These are phyloP conservation scores for Suillus luteus DNA, from an alignment of 768 basidiomycete genomes.

Conservation along the genomic window DNA sequence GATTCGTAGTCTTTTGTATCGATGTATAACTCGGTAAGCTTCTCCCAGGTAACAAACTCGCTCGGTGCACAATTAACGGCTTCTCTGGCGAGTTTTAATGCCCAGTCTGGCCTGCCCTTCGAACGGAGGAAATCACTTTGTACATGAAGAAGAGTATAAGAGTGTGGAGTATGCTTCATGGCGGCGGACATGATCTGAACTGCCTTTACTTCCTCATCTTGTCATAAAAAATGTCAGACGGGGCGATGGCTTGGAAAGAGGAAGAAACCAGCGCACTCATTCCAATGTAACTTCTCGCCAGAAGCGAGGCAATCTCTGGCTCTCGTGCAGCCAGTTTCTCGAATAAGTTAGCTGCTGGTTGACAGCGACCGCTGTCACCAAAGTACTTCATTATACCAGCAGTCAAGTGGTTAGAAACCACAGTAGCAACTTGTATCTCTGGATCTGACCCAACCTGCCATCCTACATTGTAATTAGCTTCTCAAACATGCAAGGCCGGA, in stretches of 20 bases:
- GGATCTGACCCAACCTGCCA: conserved; percentile 99
- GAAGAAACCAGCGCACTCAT: conserved; percentile 73
- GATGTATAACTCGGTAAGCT: conserved; percentile 92
- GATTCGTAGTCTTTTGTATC: conserved; percentile 87
- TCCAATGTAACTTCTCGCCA: conserved; percentile 91
- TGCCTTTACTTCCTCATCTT: conserved; percentile 98
- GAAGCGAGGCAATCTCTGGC: conserved; percentile 84
- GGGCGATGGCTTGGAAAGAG: not conserved
- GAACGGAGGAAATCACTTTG: conserved; percentile 93
- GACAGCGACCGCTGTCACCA: conserved; percentile 84
- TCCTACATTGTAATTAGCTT: conserved; percentile 47
- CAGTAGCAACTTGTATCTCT: conserved; percentile 96
- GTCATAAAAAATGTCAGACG: not conserved
- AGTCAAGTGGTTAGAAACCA: conserved; percentile 95
- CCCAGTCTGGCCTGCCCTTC: conserved; percentile 87
- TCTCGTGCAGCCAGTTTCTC: conserved; percentile 86
- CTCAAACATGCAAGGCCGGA: not conserved
- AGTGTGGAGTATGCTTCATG: conserved; percentile 84
- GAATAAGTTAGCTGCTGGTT: conserved; percentile 89
- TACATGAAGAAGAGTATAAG: conserved; percentile 90
- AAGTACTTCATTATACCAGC: conserved; percentile 97
- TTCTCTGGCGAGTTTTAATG: conserved; percentile 86
- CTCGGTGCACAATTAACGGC: conserved; percentile 98
- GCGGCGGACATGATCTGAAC: conserved; percentile 90
- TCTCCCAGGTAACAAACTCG: conserved; percentile 99